Percentiles rank a stretch among this genome's conserved stretches.
Evolutionary conservation across 257 asterid species (phyloP).

Genomic region (Haberlea rhodopensis): DNA sequence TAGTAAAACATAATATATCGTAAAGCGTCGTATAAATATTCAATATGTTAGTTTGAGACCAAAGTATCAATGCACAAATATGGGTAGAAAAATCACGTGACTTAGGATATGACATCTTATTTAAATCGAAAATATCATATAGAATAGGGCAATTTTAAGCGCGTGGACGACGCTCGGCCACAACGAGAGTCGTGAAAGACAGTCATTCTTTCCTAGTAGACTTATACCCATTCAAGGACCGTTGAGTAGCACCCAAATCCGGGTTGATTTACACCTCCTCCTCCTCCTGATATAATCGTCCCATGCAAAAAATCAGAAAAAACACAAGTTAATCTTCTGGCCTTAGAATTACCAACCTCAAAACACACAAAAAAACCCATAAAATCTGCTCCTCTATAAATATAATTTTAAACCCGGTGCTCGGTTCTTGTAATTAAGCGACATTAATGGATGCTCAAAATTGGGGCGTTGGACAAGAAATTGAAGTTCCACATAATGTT

Average conservation of each 20-base stretch:
- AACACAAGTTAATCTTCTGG: slow-evolving; percentile 9
- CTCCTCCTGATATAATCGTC: no score
- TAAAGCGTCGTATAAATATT: no score
- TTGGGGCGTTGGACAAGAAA: slow-evolving; percentile 9
- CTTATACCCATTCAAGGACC: slow-evolving; percentile 14
- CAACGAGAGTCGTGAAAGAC: neutral
- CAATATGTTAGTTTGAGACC: no score
- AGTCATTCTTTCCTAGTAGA: neutral
- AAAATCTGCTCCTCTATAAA: neutral
- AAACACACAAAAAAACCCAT: neutral
- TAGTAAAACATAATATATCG: no score
- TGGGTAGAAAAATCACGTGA: no score
- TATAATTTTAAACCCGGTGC: slow-evolving; percentile 13
- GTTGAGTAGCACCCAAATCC: neutral
- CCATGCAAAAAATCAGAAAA: neutral
- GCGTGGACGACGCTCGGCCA: slow-evolving; percentile 21
- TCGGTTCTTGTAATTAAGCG: neutral
- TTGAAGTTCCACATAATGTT: slow-evolving; percentile 47
- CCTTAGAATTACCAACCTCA: slow-evolving; percentile 17
- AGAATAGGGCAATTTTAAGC: neutral
- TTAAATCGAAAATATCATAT: no score
- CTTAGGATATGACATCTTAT: no score
- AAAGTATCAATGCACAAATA: no score
- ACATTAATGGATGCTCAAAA: slow-evolving; percentile 17
- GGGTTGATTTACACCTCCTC: neutral